phyloP scores from a whole-genome alignment of 2,329 filamentous ascomycete species.

The Neoascochyta sp. region DNA sequence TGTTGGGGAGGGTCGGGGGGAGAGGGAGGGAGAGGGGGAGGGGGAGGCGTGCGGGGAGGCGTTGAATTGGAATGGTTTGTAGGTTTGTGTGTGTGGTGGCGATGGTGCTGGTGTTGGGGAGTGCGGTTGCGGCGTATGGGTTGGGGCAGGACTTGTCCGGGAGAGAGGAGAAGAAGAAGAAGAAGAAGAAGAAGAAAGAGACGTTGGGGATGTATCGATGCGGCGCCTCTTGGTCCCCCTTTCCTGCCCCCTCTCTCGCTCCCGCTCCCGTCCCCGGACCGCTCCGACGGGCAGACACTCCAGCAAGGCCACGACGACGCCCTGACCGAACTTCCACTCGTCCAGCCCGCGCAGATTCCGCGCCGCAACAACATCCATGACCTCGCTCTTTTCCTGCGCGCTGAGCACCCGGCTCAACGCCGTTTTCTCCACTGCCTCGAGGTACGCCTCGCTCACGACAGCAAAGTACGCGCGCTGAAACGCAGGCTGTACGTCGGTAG shows the following conservation, averaged over 20 bases:
- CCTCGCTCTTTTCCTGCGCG: conserved; percentile 21
- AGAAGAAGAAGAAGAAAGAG: neutral
- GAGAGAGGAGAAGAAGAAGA: conserved; percentile 2
- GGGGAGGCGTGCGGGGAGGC: too few species aligned
- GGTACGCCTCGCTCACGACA: conserved; percentile 22
- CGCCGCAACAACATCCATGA: conserved; percentile 17
- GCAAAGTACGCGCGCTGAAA: conserved; percentile 28
- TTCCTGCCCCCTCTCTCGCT: neutral
- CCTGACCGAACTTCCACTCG: conserved; percentile 25
- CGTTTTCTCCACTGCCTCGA: conserved; percentile 14
- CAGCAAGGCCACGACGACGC: conserved; percentile 24
- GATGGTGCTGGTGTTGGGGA: too few species aligned
- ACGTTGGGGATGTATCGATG: conserved; percentile 3
- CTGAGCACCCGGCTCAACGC: conserved; percentile 13
- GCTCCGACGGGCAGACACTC: conserved; percentile 2
- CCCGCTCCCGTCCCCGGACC: neutral
- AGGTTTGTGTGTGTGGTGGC: too few species aligned
- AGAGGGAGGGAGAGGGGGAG: too few species aligned
- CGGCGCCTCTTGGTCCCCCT: too few species aligned
- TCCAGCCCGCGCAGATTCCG: conserved; percentile 16
- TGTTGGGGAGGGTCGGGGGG: conserved; percentile 2
- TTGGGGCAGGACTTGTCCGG: too few species aligned
- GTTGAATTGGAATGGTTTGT: too few species aligned
- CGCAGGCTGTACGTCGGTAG: conserved; percentile 14
- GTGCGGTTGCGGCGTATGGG: too few species aligned